A percentile compares a stretch with the other conserved stretches of the same genome.
These are phyloP conservation scores for Aureobasidium zeae DNA, from an alignment of 2,329 filamentous ascomycete species.

Conservation along the genomic window DNA sequence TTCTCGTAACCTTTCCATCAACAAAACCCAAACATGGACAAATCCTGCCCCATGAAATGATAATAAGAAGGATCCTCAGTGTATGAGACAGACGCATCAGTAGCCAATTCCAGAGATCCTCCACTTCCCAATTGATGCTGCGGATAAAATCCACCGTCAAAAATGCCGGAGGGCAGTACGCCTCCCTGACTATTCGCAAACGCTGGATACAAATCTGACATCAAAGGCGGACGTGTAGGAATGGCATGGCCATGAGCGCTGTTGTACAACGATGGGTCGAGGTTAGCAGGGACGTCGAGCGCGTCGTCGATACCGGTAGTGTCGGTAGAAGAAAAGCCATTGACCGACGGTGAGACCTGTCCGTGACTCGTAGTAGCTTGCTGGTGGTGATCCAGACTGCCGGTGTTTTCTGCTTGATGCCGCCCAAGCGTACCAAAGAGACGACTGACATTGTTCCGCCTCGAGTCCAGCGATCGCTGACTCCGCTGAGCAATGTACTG, in stretches of 20 bases:
- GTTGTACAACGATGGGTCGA: not conserved
- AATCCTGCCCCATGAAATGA: constrained; percentile 15
- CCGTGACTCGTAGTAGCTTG: no score
- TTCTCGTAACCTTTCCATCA: not conserved
- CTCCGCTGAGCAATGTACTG: constrained; percentile 9
- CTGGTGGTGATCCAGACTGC: no score
- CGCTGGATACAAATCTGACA: constrained; percentile 1
- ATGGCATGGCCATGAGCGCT: no score
- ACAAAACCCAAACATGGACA: constrained; percentile 16
- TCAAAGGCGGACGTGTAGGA: not conserved
- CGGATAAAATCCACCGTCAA: not conserved
- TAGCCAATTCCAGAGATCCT: not conserved
- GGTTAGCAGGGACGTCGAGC: not conserved
- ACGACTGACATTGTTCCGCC: constrained; percentile 1
- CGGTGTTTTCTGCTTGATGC: not conserved
- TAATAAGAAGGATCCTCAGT: no score
- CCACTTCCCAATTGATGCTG: not conserved
- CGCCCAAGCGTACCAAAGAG: constrained; percentile 11
- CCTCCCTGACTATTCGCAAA: not conserved
- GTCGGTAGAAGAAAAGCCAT: not conserved
- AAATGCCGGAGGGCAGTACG: not conserved
- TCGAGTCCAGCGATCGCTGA: constrained; percentile 2
- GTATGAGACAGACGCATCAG: no score
- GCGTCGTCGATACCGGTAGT: not conserved
- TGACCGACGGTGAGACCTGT: no score